Conservation (phyloP, 2,329 filamentous ascomycete species). For the Cercospora berteroae region DNA sequence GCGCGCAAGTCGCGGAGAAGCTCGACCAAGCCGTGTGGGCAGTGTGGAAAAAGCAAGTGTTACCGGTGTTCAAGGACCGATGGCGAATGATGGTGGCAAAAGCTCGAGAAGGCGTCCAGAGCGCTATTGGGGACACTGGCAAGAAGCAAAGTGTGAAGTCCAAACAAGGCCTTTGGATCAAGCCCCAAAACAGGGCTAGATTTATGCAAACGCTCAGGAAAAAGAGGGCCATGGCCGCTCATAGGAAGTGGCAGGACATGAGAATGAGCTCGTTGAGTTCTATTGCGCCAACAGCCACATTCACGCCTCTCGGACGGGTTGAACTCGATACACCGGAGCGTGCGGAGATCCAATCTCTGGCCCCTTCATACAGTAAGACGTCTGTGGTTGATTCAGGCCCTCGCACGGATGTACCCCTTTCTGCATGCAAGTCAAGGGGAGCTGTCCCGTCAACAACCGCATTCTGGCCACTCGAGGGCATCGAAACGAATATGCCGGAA, state of each 20-base stretch:
- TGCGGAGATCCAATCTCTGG: not conserved
- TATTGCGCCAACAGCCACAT: not conserved
- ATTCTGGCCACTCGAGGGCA: not conserved
- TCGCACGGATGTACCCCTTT: too few species aligned
- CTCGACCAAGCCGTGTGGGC: constrained; percentile 32
- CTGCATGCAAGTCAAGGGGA: too few species aligned
- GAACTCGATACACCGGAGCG: not conserved
- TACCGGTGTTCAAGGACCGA: not conserved
- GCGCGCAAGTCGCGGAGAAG: constrained; percentile 40
- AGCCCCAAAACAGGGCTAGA: not conserved
- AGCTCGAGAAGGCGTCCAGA: not conserved
- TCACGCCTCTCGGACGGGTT: not conserved
- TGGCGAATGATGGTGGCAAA: not conserved
- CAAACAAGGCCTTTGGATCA: not conserved
- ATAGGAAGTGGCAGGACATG: too few species aligned
- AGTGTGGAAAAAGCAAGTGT: constrained; percentile 14
- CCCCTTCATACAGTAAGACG: too few species aligned
- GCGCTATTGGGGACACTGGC: not conserved
- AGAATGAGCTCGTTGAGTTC: not conserved
- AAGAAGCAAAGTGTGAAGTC: not conserved
- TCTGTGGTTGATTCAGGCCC: too few species aligned
- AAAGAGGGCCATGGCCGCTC: not conserved
- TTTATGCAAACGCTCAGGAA: not conserved
- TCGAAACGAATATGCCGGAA: not conserved
- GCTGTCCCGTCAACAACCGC: not conserved